phyloP scores from a whole-genome alignment of 306 rosid genomes.

The Cucurbita pepo region DNA sequence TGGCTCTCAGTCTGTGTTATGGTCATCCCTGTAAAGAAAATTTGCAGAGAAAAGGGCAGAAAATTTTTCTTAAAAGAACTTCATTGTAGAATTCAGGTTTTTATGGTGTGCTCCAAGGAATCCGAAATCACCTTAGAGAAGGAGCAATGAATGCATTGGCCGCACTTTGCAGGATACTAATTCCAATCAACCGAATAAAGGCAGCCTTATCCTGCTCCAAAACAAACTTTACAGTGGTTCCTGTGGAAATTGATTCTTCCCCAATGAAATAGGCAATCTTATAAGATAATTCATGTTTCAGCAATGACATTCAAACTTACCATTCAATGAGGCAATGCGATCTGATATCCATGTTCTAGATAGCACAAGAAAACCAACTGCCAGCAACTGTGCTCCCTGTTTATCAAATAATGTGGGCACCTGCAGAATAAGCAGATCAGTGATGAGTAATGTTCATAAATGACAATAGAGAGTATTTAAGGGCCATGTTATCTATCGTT shows the following conservation, averaged over 20 bases:
- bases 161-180: constrained; percentile 68
- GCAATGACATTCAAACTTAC: constrained; percentile 21
- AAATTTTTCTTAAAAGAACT: neutral
- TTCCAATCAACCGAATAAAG: constrained; percentile 51
- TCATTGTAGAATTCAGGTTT: neutral
- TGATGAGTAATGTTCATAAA: neutral
- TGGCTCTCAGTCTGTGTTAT: neutral
- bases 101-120: constrained; percentile 1
- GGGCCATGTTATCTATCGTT: neutral
- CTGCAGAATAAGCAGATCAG: constrained; percentile 24
- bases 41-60: neutral
- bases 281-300: neutral
- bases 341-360: constrained; percentile 95
- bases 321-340: constrained; percentile 81
- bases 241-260: constrained; percentile 28
- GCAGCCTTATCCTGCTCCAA: constrained; percentile 78
- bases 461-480: neutral
- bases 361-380: constrained; percentile 81
- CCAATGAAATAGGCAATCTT: constrained; percentile 9
- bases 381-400: constrained; percentile 90
- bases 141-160: constrained; percentile 84
- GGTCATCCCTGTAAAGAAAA: neutral
- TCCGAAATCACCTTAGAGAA: constrained; percentile 48
- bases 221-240: constrained; percentile 76
- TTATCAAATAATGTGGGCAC: constrained; percentile 78